Conservation (phyloP, 129 eudicot genomes). For the Artemisia argyi region DNA sequence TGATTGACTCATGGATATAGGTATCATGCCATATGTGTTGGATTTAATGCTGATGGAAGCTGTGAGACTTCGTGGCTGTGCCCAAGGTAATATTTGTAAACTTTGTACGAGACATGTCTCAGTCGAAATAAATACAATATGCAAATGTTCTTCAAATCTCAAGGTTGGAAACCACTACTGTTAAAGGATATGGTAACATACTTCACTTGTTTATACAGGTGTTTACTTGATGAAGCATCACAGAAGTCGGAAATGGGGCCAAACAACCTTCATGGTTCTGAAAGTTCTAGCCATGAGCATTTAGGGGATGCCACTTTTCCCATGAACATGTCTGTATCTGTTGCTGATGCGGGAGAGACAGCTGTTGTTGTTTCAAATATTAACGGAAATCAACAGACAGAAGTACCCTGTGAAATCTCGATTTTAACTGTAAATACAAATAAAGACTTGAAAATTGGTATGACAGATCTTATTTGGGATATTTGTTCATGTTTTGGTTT, state of each 20-base stretch:
- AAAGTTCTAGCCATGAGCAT: slow-evolving; percentile 29
- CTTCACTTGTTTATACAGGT: slow-evolving; percentile 46
- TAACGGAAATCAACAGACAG: slow-evolving; percentile 41
- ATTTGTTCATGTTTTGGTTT: slow-evolving; percentile 1
- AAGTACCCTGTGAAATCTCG: slow-evolving; percentile 28
- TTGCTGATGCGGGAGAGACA: slow-evolving; percentile 95
- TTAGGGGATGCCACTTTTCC: slow-evolving; percentile 51
- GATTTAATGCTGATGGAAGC: slow-evolving; percentile 83
- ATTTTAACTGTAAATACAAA: slow-evolving; percentile 33
- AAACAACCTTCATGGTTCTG: slow-evolving; percentile 36
- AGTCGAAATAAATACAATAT: background rate
- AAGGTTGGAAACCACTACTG: background rate
- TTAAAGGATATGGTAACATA: slow-evolving; percentile 1
- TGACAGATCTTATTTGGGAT: slow-evolving; percentile 14
- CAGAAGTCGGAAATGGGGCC: slow-evolving; percentile 41
- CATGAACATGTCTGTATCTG: slow-evolving; percentile 67
- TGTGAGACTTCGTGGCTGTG: slow-evolving; percentile 86
- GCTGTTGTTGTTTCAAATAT: slow-evolving; percentile 82
- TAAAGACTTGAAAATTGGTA: slow-evolving; percentile 28
- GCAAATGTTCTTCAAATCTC: background rate
- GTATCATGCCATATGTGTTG: slow-evolving; percentile 98
- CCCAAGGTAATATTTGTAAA: slow-evolving; percentile 58
- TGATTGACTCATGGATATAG: slow-evolving; percentile 43
- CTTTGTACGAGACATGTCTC: slow-evolving; percentile 14
- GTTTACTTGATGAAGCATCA: slow-evolving; percentile 41